phyloP scores from a whole-genome alignment of 139 green algal genomes.

The Tetraselmis striata region DNA sequence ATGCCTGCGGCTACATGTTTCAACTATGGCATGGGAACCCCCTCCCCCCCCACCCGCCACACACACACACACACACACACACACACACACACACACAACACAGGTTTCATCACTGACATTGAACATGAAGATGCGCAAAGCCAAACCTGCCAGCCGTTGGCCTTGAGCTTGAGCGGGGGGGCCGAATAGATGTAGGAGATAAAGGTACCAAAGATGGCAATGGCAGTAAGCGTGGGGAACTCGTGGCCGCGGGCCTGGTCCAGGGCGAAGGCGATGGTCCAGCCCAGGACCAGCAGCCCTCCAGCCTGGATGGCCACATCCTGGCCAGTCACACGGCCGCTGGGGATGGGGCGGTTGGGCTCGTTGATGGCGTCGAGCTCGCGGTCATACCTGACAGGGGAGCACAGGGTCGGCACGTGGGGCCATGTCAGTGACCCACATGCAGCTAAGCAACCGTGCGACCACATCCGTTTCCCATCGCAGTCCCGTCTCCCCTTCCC shows the following conservation, averaged over 20 bases:
- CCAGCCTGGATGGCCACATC: not conserved
- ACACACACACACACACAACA: too few species aligned
- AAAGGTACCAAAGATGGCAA: slow-evolving; percentile 87
- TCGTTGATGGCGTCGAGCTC: slow-evolving; percentile 99
- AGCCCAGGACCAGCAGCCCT: slow-evolving; percentile 72
- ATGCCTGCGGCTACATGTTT: too few species aligned
- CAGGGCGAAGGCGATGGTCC: slow-evolving; percentile 70
- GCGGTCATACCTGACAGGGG: slow-evolving; percentile 66
- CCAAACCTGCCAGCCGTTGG: slow-evolving; percentile 84
- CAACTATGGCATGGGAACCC: too few species aligned
- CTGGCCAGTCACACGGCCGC: not conserved
- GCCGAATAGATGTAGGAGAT: slow-evolving; percentile 99
- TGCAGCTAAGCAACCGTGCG: too few species aligned
- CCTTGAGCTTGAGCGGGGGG: slow-evolving; percentile 96
- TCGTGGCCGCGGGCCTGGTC: slow-evolving; percentile 73
- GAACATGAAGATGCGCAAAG: too few species aligned
- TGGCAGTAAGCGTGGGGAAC: slow-evolving; percentile 54
- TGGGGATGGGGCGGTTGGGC: slow-evolving; percentile 92
- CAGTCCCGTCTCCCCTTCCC: too few species aligned
- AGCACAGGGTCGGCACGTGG: slow-evolving; percentile 2
- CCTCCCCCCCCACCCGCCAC: too few species aligned
- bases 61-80: too few species aligned
- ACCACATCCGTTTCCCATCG: too few species aligned
- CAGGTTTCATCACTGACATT: too few species aligned
- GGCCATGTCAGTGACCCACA: too few species aligned